Base-by-base conservation (phyloP, 2,329 filamentous ascomycete species). In the Scedosporium dehoogii region DNA sequence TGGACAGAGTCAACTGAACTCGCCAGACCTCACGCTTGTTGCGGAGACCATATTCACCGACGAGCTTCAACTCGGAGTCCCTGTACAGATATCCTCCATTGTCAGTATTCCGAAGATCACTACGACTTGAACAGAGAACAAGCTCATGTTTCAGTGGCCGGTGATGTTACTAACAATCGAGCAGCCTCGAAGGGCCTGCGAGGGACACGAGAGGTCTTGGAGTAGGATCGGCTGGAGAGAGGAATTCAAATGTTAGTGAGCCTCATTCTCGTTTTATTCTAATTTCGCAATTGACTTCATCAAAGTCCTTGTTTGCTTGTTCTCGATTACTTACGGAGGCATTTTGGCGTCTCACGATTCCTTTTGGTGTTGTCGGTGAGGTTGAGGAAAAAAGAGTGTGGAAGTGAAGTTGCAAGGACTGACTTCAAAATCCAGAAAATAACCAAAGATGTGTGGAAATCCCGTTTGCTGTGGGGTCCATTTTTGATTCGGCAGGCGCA, bases 11-110 rank as follows among this genome's bases (percentile, higher is more conserved):
- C 81, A 99, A 89, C 87, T 91, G 89, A 82, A 99, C 94, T 82
- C 94, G 92, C 94, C 94, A 99, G 78, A 99, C 94, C 87, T 99
- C 94, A 86, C 94, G 93, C 92, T 99, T 99, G 87, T 99, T 99
- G 83, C 92, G 91, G 75, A 99, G 91, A 83, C 94, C 94, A 86
- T 96, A 99, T 85, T 99, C 94, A 83, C 94, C 94, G 76, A 99
- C 93, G 81, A 94, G 89, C 90, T 99, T 99, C 82, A 99, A 84
- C 85, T 99, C 94, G 77, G 92, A 91, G 85, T 99, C 94, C 85
- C 94, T 97, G 84, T 76, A 74, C 60, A 62, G 63, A 57, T 58
- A 59, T 75, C 25, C 59, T 27, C 33, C 33, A 38, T 38, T 74
- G 84, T 90, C 86, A 89, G 89, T 90, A 82, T 83, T 71, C 27